Conservation (phyloP, 179 eudicot species). For the Vitellaria paradoxa region DNA sequence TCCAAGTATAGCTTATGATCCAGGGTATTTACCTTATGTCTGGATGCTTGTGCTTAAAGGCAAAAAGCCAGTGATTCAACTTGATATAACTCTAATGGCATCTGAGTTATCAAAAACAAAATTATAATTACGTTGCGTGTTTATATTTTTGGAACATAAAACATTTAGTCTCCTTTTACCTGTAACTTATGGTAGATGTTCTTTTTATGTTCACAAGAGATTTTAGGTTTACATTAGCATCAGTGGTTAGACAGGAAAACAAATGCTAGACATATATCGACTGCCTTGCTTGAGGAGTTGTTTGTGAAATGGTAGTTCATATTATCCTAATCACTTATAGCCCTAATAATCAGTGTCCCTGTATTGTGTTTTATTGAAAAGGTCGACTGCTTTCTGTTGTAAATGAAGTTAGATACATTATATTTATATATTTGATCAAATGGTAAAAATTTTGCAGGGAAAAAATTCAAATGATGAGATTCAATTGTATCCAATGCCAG, state of each 20-base stretch:
- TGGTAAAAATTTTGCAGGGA: conserved; percentile 31
- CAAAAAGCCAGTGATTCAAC: too few relatives aligned
- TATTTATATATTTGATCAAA: neutral
- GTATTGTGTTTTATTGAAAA: neutral
- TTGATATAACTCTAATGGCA: too few relatives aligned
- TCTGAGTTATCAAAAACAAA: too few relatives aligned
- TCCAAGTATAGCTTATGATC: too few relatives aligned
- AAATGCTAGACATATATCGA: neutral
- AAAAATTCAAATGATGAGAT: conserved; percentile 22
- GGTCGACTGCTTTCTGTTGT: neutral
- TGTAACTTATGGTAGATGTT: neutral
- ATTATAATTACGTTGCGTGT: too few relatives aligned
- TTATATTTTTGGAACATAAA: conserved; percentile 5
- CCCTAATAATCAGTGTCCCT: neutral
- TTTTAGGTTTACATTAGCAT: neutral
- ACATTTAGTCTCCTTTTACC: neutral
- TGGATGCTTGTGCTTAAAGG: too few relatives aligned
- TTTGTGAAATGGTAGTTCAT: neutral
- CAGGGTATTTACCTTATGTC: too few relatives aligned
- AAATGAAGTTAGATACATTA: neutral
- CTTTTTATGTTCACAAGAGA: neutral
- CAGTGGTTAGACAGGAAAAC: neutral
- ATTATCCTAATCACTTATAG: neutral
- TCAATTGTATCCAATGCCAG: conserved; percentile 31
- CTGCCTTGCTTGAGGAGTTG: neutral